These are phyloP conservation scores for Rhodamnia argentea DNA, from an alignment of 345 rosid genomes.

Conservation along the genomic window DNA sequence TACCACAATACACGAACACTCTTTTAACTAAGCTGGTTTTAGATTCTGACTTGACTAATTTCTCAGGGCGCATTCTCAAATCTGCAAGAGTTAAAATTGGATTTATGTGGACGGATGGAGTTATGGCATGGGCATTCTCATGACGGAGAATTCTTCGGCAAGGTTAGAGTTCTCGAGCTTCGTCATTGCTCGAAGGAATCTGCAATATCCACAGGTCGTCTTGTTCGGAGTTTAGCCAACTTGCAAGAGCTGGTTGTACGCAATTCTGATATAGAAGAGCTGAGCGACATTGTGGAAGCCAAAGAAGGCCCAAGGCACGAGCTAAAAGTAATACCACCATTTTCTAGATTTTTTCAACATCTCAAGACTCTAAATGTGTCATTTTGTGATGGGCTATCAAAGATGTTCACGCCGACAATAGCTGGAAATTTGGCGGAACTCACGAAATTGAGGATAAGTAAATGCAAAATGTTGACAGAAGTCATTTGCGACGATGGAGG, in stretches of 20 bases:
- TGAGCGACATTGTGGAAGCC: neutral
- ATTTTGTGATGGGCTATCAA: neutral
- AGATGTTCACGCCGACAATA: neutral
- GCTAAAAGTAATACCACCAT: neutral
- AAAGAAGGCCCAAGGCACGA: neutral
- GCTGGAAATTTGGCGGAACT: neutral
- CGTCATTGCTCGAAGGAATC: fast-evolving
- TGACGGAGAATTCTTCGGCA: neutral
- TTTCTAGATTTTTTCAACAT: neutral
- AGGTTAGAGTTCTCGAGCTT: neutral
- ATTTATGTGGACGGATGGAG: neutral
- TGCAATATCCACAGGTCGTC: neutral
- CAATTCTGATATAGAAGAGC: fast-evolving
- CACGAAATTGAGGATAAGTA: neutral
- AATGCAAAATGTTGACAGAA: neutral
- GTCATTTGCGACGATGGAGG: neutral
- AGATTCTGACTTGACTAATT: too few relatives aligned
- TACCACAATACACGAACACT: too few relatives aligned
- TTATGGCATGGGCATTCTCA: neutral
- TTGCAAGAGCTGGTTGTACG: neutral
- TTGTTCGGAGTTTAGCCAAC: neutral
- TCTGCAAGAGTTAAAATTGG: neutral
- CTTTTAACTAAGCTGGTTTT: too few relatives aligned
- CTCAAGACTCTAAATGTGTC: neutral
- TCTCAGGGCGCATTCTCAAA: neutral